These are phyloP conservation scores for Pelargonium cotyledonis DNA, from an alignment of 441 rosid species.

Conservation along the genomic window DNA sequence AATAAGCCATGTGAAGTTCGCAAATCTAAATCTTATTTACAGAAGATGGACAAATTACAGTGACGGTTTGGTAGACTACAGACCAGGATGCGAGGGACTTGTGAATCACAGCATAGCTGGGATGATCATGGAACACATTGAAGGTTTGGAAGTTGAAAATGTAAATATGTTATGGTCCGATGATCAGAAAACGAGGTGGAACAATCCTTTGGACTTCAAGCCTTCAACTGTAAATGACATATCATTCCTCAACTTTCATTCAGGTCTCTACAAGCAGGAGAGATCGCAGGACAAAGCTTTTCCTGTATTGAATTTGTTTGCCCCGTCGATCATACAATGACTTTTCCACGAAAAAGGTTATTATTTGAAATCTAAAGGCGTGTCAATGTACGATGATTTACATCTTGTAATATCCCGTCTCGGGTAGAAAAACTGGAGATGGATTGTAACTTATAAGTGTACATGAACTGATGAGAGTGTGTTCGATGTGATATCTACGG, in stretches of 20 bases:
- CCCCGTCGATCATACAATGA: background rate
- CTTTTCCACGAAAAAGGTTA: background rate
- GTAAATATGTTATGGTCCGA: slow-evolving; percentile 64
- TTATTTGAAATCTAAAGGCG: background rate
- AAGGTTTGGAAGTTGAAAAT: slow-evolving; percentile 64
- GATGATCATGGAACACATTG: slow-evolving; percentile 76
- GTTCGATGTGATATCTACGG: too few species aligned
- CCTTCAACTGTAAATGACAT: slow-evolving; percentile 70
- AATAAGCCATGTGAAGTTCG: slow-evolving; percentile 54
- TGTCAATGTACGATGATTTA: background rate
- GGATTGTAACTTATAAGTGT: background rate
- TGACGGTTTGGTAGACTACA: slow-evolving; percentile 68
- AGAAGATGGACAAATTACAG: slow-evolving; percentile 57
- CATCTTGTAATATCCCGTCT: background rate
- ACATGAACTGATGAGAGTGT: too few species aligned
- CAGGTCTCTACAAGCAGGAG: slow-evolving; percentile 31
- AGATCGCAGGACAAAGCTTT: background rate
- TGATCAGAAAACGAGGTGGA: slow-evolving; percentile 38
- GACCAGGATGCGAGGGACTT: slow-evolving; percentile 81
- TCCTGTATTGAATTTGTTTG: background rate
- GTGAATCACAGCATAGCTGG: slow-evolving; percentile 66
- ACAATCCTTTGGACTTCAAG: slow-evolving; percentile 68
- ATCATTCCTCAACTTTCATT: slow-evolving; percentile 56
- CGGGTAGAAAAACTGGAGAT: background rate
- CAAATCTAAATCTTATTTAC: slow-evolving; percentile 50